phyloP scores from a whole-genome alignment of 1,284 basidiomycete species.

The Puccinia triticina region DNA sequence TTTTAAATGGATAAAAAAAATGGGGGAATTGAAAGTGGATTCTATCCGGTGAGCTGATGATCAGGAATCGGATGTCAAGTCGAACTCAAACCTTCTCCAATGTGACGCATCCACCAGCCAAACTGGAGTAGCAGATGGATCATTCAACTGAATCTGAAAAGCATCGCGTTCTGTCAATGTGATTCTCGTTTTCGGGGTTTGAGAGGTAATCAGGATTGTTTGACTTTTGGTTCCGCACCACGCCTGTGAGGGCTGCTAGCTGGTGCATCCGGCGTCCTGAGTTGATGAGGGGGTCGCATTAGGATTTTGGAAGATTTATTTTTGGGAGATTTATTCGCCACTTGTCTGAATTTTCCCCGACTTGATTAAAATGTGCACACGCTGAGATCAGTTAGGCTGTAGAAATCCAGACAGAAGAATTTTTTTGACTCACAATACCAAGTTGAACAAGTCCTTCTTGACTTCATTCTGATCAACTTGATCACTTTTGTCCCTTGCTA shows the following conservation, averaged over 20 bases:
- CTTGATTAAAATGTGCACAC: too few species aligned
- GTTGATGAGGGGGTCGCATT: conserved; percentile 11
- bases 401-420: too few species aligned
- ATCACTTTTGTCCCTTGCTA: background rate
- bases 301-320: background rate
- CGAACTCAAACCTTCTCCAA: conserved; percentile 36
- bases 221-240: conserved; percentile 22
- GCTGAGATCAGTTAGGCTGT: too few species aligned
- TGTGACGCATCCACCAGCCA: background rate
- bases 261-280: background rate
- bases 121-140: background rate
- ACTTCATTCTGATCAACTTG: background rate
- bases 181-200: background rate
- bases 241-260: background rate
- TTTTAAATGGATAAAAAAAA: too few species aligned
- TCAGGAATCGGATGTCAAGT: background rate
- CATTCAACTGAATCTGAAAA: background rate
- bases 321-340: background rate
- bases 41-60: too few species aligned
- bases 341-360: background rate
- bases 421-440: background rate
- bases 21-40: too few species aligned
- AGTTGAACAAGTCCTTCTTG: background rate
- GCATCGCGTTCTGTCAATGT: conserved; percentile 25
- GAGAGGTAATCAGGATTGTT: conserved; percentile 11